These are phyloP conservation scores for Aureobasidium sp. DNA, from an alignment of 2,329 filamentous ascomycete genomes.

Conservation along the genomic window DNA sequence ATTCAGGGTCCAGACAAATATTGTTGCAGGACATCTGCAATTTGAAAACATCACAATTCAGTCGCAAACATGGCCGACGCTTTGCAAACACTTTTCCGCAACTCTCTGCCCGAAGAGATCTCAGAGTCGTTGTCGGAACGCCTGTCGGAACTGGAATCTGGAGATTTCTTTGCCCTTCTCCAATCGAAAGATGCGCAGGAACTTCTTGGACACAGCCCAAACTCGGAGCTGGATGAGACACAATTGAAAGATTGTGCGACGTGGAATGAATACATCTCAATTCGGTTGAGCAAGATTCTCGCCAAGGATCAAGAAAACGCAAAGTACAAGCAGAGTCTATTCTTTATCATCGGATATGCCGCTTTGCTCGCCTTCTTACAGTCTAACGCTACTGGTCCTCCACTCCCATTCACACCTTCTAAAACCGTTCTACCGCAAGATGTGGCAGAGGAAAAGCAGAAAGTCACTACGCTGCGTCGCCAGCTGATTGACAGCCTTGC, in stretches of 20 bases:
- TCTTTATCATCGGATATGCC: conserved; percentile 56
- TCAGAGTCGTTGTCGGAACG: conserved; percentile 31
- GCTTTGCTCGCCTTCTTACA: conserved; percentile 76
- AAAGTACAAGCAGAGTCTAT: conserved; percentile 35
- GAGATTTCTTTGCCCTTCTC: conserved; percentile 37
- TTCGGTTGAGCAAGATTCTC: conserved; percentile 35
- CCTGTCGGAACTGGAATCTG: conserved; percentile 35
- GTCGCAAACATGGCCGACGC: conserved; percentile 26
- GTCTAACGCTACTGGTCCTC: conserved; percentile 79
- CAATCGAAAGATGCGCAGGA: conserved; percentile 33
- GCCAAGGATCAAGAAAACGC: conserved; percentile 23
- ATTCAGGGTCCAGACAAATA: conserved; percentile 12
- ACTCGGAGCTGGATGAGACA: conserved; percentile 28
- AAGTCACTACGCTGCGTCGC: conserved; percentile 42
- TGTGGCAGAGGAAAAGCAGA: conserved; percentile 31
- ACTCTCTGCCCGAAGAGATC: conserved; percentile 37
- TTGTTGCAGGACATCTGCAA: not conserved
- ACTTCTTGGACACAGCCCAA: conserved; percentile 35
- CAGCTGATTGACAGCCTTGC: conserved; percentile 63
- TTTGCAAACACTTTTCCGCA: conserved; percentile 35
- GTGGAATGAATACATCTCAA: conserved; percentile 43
- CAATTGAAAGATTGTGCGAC: conserved; percentile 28
- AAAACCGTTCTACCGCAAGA: conserved; percentile 45
- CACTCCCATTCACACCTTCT: conserved; percentile 54
- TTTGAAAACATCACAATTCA: not conserved